Conservation (phyloP, 1,284 basidiomycete species). For the Heterobasidion annosum region DNA sequence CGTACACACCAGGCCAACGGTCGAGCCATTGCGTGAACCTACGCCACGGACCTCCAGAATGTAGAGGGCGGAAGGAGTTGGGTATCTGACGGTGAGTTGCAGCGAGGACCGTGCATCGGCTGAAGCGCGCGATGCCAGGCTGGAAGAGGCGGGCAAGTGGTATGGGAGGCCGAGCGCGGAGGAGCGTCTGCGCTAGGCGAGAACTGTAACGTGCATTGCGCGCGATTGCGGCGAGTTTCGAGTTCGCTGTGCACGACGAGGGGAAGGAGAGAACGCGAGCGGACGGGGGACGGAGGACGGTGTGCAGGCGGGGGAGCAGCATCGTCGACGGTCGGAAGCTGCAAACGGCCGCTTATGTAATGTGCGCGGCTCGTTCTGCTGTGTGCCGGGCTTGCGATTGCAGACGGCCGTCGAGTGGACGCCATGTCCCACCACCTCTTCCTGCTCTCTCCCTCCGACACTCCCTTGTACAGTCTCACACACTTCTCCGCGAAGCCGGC, state of each 20-base stretch:
- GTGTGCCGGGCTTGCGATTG: too few species aligned
- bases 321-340: too few species aligned
- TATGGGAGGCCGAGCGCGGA: neutral
- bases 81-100: conserved; percentile 7
- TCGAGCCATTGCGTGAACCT: conserved; percentile 21
- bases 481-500: conserved; percentile 70
- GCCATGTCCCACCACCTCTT: conserved; percentile 79
- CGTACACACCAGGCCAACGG: conserved; percentile 22
- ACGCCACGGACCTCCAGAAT: conserved; percentile 10
- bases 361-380: too few species aligned
- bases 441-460: conserved; percentile 73
- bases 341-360: too few species aligned
- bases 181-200: neutral
- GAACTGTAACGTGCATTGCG: neutral
- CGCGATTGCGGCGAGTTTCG: neutral
- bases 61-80: conserved; percentile 2
- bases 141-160: neutral
- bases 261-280: too few species aligned
- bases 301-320: too few species aligned
- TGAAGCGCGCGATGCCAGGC: conserved; percentile 4
- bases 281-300: too few species aligned
- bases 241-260: too few species aligned
- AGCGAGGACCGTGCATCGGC: conserved; percentile 1
- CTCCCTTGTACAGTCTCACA: conserved; percentile 71
- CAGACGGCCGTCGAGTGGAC: neutral